Evolutionary conservation across 352 stramenopile genomes (phyloP).

Genomic region (Globisporangium nunn): DNA sequence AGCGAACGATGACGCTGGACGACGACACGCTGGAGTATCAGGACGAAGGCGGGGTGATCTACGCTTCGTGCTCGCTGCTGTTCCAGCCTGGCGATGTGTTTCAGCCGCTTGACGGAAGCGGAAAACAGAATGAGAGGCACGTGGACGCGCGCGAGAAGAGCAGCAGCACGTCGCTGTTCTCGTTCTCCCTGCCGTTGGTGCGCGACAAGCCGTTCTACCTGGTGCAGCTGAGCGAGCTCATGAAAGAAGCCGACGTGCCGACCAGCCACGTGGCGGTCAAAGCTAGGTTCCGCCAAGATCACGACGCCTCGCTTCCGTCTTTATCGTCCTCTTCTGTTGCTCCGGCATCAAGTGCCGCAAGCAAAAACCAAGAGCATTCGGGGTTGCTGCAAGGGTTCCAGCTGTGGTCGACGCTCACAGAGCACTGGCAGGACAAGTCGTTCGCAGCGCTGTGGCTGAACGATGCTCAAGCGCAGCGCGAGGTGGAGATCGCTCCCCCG

Average conservation of each 20-base stretch:
- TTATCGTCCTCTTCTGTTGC: not conserved
- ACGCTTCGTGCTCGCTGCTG: slow-evolving; percentile 30
- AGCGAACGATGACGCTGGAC: slow-evolving; percentile 24
- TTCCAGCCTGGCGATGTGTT: slow-evolving; percentile 20
- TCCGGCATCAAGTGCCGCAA: not conserved
- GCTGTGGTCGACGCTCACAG: slow-evolving; percentile 30
- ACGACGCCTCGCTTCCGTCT: slow-evolving; percentile 20
- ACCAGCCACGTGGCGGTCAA: slow-evolving; percentile 29
- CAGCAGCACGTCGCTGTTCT: slow-evolving; percentile 9
- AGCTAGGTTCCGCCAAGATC: slow-evolving; percentile 30
- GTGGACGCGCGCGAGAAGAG: not conserved
- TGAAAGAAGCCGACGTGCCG: slow-evolving; percentile 20
- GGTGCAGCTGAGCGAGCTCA: slow-evolving; percentile 25
- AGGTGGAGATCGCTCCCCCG: slow-evolving; percentile 5
- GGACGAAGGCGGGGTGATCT: slow-evolving; percentile 18
- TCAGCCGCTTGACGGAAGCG: not conserved
- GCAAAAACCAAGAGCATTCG: no score
- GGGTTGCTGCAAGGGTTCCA: slow-evolving; percentile 21
- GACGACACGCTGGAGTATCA: slow-evolving; percentile 18
- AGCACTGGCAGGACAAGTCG: slow-evolving; percentile 19
- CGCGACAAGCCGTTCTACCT: slow-evolving; percentile 24
- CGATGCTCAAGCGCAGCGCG: slow-evolving; percentile 1
- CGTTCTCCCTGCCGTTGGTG: slow-evolving; percentile 28
- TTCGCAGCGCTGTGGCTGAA: slow-evolving; percentile 26
- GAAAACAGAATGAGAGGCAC: no score